phyloP scores from a whole-genome alignment of 2,329 filamentous ascomycete genomes.

The Cladosporium sp. region DNA sequence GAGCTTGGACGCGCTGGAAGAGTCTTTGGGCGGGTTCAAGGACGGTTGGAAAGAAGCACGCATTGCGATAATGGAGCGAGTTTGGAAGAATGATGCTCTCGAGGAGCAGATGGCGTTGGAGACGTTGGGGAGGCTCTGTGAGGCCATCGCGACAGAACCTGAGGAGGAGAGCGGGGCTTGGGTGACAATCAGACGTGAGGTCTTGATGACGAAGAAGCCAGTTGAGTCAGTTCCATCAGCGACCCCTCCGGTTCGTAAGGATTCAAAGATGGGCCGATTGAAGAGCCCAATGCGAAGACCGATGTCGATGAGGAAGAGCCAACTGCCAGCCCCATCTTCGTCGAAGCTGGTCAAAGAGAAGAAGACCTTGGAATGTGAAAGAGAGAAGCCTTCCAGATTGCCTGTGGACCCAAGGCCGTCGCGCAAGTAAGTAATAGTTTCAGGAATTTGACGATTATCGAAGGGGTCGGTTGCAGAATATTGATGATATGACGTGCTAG shows the following conservation, averaged over 20 bases:
- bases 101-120: conserved; percentile 15
- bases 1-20: conserved; percentile 4
- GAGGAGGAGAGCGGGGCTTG: not conserved
- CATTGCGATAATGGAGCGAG: conserved; percentile 2
- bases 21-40: conserved; percentile 13
- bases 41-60: conserved; percentile 13
- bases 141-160: conserved; percentile 13
- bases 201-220: not conserved
- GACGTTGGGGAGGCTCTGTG: conserved; percentile 15
- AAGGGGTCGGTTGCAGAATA: not conserved
- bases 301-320: not conserved
- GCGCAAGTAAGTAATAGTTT: not conserved
- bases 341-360: not conserved
- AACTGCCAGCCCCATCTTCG: conserved; percentile 6
- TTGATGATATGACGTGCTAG: not conserved
- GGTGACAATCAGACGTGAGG: conserved; percentile 4
- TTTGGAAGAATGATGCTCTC: conserved; percentile 16
- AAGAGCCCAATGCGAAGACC: not conserved
- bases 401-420: not conserved
- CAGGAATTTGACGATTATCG: not conserved
- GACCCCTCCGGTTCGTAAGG: not conserved
- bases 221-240: too few relatives aligned
- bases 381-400: not conserved
- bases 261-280: not conserved
- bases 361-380: conserved; percentile 8